Conservation (phyloP, 768 basidiomycete species). For the Cyclocybe aegerita region DNA sequence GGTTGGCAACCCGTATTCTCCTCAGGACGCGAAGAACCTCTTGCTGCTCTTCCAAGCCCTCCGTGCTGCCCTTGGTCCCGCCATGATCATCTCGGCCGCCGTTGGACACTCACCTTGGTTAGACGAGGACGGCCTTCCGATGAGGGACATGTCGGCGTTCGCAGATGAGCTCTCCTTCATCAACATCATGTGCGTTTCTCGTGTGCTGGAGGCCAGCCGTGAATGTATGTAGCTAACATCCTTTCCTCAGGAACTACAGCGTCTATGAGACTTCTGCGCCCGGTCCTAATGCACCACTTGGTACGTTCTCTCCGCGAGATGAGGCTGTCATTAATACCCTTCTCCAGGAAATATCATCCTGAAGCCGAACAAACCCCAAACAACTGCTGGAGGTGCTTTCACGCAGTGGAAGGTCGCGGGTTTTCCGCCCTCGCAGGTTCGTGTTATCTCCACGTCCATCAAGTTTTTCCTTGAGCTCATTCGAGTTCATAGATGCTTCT, state of each 20-base stretch:
- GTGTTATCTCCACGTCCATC: constrained; percentile 36
- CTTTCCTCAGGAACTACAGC: constrained; percentile 66
- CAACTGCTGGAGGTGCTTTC: constrained; percentile 60
- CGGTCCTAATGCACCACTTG: constrained; percentile 68
- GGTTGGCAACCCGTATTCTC: constrained; percentile 55
- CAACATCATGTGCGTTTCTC: constrained; percentile 56
- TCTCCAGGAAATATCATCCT: constrained; percentile 45
- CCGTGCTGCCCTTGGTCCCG: constrained; percentile 48
- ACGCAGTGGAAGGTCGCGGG: constrained; percentile 60
- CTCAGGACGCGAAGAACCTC: constrained; percentile 60
- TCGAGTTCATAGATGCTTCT: constrained; percentile 41
- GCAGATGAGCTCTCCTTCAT: constrained; percentile 62
- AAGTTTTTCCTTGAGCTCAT: neutral
- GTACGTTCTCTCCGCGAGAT: constrained; percentile 15
- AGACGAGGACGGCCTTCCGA: constrained; percentile 55
- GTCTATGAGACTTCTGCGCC: constrained; percentile 61
- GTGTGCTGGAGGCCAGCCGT: neutral
- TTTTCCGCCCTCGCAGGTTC: constrained; percentile 58
- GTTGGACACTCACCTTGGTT: constrained; percentile 69
- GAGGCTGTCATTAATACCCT: neutral
- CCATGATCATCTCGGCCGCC: constrained; percentile 67
- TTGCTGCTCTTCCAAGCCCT: constrained; percentile 58
- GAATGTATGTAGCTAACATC: constrained; percentile 9
- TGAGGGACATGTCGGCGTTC: constrained; percentile 64
- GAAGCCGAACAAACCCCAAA: constrained; percentile 54